Conservation (phyloP, 805 yeast genomes). For the Grigorovia jiainica region DNA sequence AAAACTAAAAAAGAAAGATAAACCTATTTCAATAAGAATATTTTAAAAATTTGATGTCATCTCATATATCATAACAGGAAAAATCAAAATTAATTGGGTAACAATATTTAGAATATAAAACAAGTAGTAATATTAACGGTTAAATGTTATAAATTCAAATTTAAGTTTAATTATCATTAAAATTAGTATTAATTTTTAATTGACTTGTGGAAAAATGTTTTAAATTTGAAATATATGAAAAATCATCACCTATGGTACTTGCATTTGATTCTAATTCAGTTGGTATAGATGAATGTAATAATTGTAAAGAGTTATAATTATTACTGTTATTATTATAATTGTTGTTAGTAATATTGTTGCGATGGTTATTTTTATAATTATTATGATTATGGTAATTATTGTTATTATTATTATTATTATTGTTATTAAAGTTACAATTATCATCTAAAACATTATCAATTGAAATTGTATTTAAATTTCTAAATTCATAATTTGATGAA, state of each 20-base stretch:
- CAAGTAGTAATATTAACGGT: no score
- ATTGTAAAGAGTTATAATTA: conserved; percentile 2
- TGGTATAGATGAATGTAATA: neutral
- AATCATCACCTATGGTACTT: conserved; percentile 25
- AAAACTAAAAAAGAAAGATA: no score
- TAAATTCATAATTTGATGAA: no score
- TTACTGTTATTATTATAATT: neutral
- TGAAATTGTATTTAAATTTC: conserved; percentile 1
- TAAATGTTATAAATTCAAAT: no score
- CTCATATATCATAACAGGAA: no score
- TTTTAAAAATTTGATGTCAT: no score
- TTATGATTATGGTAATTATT: neutral
- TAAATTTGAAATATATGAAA: conserved; percentile 11
- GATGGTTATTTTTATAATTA: neutral
- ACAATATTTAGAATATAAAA: no score
- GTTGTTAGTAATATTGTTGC: neutral
- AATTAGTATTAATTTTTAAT: neutral
- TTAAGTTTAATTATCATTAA: neutral
- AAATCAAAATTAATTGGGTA: no score
- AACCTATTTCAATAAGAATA: no score
- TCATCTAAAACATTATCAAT: conserved; percentile 4
- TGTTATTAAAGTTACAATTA: neutral
- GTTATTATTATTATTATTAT: neutral
- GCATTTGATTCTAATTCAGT: conserved; percentile 20
- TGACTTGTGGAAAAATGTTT: conserved; percentile 1